These are phyloP conservation scores for Suillus subalutaceus DNA, from an alignment of 768 basidiomycete species.

Conservation along the genomic window DNA sequence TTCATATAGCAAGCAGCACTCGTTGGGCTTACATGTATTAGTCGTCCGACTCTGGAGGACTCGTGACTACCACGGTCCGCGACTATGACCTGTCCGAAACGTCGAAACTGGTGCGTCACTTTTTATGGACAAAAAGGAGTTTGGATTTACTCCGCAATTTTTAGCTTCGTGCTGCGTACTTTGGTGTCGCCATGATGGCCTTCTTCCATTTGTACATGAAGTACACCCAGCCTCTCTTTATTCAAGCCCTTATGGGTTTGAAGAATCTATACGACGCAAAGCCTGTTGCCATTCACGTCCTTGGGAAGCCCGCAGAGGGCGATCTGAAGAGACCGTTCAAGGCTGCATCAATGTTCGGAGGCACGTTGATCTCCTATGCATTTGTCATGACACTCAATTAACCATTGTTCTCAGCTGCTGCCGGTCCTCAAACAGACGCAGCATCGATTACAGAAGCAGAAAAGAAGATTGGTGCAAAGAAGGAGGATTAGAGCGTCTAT, in stretches of 20 bases:
- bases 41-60: conserved; percentile 68
- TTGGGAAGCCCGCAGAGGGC: conserved; percentile 79
- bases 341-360: conserved; percentile 70
- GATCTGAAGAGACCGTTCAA: conserved; percentile 93
- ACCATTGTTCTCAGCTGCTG: conserved; percentile 38
- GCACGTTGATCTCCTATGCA: conserved; percentile 38
- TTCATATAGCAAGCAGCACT: not conserved
- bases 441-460: conserved; percentile 89
- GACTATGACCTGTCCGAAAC: conserved; percentile 94
- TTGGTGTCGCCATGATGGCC: conserved; percentile 84
- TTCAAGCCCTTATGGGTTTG: conserved; percentile 93
- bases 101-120: conserved; percentile 68
- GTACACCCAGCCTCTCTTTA: conserved; percentile 96
- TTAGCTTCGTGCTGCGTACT: conserved; percentile 67
- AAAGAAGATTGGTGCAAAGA: conserved; percentile 79
- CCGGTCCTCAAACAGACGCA: conserved; percentile 83
- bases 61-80: conserved; percentile 87
- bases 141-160: not conserved
- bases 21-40: conserved; percentile 25
- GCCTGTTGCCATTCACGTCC: conserved; percentile 77
- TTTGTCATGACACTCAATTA: conserved; percentile 2
- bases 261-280: conserved; percentile 90
- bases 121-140: not conserved
- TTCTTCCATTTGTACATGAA: conserved; percentile 94
- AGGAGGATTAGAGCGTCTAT: conserved; percentile 59